A percentile compares a stretch with the other conserved stretches of the same genome.
Conservation (phyloP, 2,329 filamentous ascomycete species). For the Colletotrichum echinochloae region DNA sequence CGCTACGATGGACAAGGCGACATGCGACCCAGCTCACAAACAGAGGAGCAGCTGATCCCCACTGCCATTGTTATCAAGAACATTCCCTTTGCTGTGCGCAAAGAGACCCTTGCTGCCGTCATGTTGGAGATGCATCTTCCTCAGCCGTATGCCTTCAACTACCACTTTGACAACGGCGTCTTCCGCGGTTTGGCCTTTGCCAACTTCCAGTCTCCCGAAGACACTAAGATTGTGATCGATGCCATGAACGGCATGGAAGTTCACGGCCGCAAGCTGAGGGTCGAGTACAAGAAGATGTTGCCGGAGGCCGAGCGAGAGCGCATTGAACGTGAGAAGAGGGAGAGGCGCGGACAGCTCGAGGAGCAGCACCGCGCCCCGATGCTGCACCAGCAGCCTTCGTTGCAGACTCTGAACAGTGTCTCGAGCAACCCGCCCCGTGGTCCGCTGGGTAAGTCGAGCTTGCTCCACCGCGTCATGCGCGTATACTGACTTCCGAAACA, state of each 20-base stretch:
- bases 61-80: slow-evolving; percentile 99
- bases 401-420: slow-evolving; percentile 79
- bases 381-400: slow-evolving; percentile 86
- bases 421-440: slow-evolving; percentile 71
- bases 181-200: slow-evolving; percentile 97
- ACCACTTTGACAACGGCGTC: slow-evolving; percentile 98
- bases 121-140: slow-evolving; percentile 97
- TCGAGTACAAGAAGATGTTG: slow-evolving; percentile 99
- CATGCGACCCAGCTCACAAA: slow-evolving; percentile 54
- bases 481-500: slow-evolving; percentile 30
- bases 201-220: slow-evolving; percentile 96
- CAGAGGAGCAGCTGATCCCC: slow-evolving; percentile 89
- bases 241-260: slow-evolving; percentile 96
- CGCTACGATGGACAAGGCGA: slow-evolving; percentile 51
- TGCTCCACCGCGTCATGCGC: slow-evolving; percentile 30
- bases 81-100: slow-evolving; percentile 97
- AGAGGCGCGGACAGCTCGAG: slow-evolving; percentile 94
- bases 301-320: slow-evolving; percentile 93
- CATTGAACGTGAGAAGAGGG: slow-evolving; percentile 96
- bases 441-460: slow-evolving; percentile 30
- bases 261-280: slow-evolving; percentile 91
- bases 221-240: slow-evolving; percentile 93
- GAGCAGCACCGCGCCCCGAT: slow-evolving; percentile 89
- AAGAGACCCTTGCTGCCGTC: slow-evolving; percentile 90
- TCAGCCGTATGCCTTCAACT: slow-evolving; percentile 98